phyloP scores from a whole-genome alignment of 768 basidiomycete species.

The Boletus rubescentipes region DNA sequence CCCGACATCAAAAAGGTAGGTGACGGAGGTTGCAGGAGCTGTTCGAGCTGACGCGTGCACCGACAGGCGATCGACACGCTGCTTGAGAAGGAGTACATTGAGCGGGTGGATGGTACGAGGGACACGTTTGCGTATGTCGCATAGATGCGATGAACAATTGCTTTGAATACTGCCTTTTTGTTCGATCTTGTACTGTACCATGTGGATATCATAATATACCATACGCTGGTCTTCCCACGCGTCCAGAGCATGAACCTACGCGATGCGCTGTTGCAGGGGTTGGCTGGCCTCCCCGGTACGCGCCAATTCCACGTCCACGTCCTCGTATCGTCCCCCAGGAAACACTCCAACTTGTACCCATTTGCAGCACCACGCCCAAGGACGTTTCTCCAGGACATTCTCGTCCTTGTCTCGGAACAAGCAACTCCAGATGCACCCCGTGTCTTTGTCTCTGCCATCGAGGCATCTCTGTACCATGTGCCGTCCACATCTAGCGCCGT shows the following conservation, averaged over 20 bases:
- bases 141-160: constrained; percentile 16
- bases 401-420: constrained; percentile 74
- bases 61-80: constrained; percentile 85
- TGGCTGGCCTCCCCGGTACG: constrained; percentile 58
- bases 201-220: constrained; percentile 22
- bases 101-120: constrained; percentile 87
- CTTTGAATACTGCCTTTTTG: background rate
- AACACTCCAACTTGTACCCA: constrained; percentile 68
- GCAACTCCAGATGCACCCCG: constrained; percentile 45
- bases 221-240: constrained; percentile 23
- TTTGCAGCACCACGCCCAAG: constrained; percentile 68
- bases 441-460: constrained; percentile 76
- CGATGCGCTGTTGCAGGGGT: constrained; percentile 58
- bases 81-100: constrained; percentile 97
- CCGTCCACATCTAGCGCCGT: constrained; percentile 68
- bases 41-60: background rate
- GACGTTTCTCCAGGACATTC: constrained; percentile 71
- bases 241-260: constrained; percentile 46
- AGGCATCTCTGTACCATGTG: constrained; percentile 72
- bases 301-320: constrained; percentile 76
- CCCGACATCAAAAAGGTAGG: constrained; percentile 93
- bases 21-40: background rate
- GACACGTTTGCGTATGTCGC: constrained; percentile 58
- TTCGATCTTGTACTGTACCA: constrained; percentile 13
- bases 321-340: constrained; percentile 66